Base-by-base conservation (phyloP, 768 basidiomycete species). In the Hydnomerulius pinastri region DNA sequence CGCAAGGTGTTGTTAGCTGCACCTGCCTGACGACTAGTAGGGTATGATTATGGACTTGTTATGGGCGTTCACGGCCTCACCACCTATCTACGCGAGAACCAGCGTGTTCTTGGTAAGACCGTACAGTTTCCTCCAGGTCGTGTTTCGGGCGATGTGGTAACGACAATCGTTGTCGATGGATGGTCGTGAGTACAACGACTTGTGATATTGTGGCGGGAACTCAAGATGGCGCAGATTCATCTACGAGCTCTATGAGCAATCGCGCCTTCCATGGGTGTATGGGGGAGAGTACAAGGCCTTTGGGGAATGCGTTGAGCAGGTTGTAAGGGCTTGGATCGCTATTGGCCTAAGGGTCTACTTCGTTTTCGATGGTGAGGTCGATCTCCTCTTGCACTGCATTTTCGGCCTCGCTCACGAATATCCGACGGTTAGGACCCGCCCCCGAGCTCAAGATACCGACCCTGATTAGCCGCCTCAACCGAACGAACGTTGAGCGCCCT, bases 251-350 rank as follows among this genome's bases (percentile, higher is more conserved):
- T 76, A 87, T 52, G 68, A 77, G 24, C 73, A 75, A 46, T 83
- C 84, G 2, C 74, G 71, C 48, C 71, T 90, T 40, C 83, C 88
- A 6, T 92, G 90, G 91, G 87, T 89, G 1, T 93, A 90, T 59
- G 91, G 91, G 6, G 91, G 91, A 11, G 90, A 93, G 67, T 90
- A 90, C 57, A 61, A 66, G 2, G 75, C 75, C 46, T 86, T 90
- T 53, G 65, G 68, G 7, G 58, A 64, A n/a, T 66, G 79, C 15
- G 73, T 87, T 4, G 65, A 62, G 37, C 66, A 57, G 40, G 77
- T 85, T 13, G 80, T 87, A 11, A 64, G 76, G 51, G 82, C 85
- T 11, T 92, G 89, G 91, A 74, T 86, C 38, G 69, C 72, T 21
- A 72, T 89, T 9, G 86, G 88, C 18, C 64, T 91, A 32, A 71